Conservation (phyloP, 176 grass and related monocot species). For the Sorghum bicolor region Sorghum_bicolor_NCBIv3 NC_012875.2:60901501-60902000, state of each 20-base stretch:
- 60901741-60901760: too few relatives aligned
- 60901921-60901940: not conserved
- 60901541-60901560: not conserved
- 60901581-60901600: too few relatives aligned
- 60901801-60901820: not conserved
- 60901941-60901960: slow-evolving; percentile 53
- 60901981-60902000: slow-evolving; percentile 37
- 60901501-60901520: not conserved
- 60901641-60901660: too few relatives aligned
- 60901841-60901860: too few relatives aligned
- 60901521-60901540: not conserved
- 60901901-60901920: not conserved
- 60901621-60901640: too few relatives aligned
- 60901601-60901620: too few relatives aligned
- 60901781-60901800: not conserved
- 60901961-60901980: slow-evolving; percentile 54
- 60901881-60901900: too few relatives aligned
- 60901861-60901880: too few relatives aligned
- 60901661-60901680: too few relatives aligned
- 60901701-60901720: too few relatives aligned
- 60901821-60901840: not conserved
- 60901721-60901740: not conserved
- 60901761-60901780: not conserved
- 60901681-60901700: too few relatives aligned
- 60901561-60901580: too few relatives aligned